phyloP scores from a whole-genome alignment of 2,329 filamentous ascomycete species.

The Xylariaceae sp. region DNA sequence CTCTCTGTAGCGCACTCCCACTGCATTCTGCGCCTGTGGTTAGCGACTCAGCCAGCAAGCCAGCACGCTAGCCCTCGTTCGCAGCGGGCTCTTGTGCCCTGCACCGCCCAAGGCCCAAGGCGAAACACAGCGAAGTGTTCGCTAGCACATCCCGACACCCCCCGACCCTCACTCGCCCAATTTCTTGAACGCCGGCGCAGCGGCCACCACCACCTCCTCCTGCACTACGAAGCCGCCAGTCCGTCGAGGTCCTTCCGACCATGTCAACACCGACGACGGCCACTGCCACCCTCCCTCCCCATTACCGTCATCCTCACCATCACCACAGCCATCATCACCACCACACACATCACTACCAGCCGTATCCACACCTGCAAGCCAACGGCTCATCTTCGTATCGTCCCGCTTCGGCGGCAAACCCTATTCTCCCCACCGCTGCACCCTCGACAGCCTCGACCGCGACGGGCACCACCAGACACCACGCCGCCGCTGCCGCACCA shows the following conservation, averaged over 20 bases:
- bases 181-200: too few species aligned
- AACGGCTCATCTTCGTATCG: slow-evolving; percentile 36
- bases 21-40: too few species aligned
- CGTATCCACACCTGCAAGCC: slow-evolving; percentile 17
- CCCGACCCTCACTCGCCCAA: too few species aligned
- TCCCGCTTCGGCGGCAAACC: slow-evolving; percentile 15
- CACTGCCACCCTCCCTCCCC: slow-evolving; percentile 63
- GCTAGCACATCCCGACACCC: too few species aligned
- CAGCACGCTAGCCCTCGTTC: too few species aligned
- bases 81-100: too few species aligned
- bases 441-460: slow-evolving; percentile 30
- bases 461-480: slow-evolving; percentile 19
- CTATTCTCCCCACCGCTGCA: slow-evolving; percentile 30
- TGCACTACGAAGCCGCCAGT: slow-evolving; percentile 12
- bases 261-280: slow-evolving; percentile 82
- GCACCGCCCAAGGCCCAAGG: not conserved
- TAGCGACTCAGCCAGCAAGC: too few species aligned
- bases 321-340: slow-evolving; percentile 55
- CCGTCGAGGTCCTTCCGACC: too few species aligned
- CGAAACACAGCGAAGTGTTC: too few species aligned
- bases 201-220: too few species aligned
- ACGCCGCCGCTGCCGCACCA: slow-evolving; percentile 16
- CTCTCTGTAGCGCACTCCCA: too few species aligned
- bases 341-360: slow-evolving; percentile 44
- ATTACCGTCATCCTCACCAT: slow-evolving; percentile 53